Evolutionary conservation across 805 yeast species (phyloP).

Genomic region (Priceomyces castillae): DNA sequence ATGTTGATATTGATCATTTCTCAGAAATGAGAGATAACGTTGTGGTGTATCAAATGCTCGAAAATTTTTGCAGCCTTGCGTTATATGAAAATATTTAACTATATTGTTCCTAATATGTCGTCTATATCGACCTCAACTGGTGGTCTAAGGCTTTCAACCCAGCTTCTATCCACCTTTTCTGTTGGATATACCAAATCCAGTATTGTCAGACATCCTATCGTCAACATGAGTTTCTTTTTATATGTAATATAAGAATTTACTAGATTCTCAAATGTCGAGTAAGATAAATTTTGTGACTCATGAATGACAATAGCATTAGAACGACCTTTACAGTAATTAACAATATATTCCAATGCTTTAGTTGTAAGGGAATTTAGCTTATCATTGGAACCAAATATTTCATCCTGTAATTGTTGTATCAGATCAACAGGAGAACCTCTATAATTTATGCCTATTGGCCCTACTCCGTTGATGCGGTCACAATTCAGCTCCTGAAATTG

Average conservation of each 20-base stretch:
- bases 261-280: background rate
- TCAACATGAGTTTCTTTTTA: background rate
- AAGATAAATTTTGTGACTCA: too few relatives aligned
- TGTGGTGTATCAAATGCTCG: too few relatives aligned
- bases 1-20: too few relatives aligned
- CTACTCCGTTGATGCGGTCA: constrained; percentile 24
- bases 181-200: background rate
- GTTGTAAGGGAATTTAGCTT: background rate
- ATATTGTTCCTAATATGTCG: background rate
- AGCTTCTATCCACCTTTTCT: background rate
- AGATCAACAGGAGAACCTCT: background rate
- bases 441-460: constrained; percentile 18
- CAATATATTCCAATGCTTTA: background rate
- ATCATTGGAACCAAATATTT: background rate
- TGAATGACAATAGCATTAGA: too few relatives aligned
- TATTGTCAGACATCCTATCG: background rate
- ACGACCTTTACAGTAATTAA: constrained; percentile 4
- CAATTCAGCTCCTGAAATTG: constrained; percentile 25
- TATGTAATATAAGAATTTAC: background rate
- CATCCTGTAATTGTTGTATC: background rate
- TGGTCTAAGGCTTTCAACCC: background rate
- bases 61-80: too few relatives aligned
- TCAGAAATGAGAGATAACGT: too few relatives aligned
- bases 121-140: background rate
- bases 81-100: too few relatives aligned